phyloP scores from a whole-genome alignment of 345 rosid genomes.

The Salix brachista region DNA sequence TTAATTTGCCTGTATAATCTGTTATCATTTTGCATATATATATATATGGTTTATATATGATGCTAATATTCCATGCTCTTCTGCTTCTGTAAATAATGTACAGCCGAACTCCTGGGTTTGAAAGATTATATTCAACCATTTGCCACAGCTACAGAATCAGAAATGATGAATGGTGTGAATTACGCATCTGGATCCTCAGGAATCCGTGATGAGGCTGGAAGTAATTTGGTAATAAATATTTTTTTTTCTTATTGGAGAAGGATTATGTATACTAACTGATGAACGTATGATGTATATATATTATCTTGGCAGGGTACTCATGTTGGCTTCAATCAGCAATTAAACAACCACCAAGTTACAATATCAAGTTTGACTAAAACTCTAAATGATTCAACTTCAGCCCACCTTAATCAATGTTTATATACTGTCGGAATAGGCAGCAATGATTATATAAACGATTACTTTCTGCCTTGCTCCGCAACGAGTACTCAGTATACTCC shows the following conservation, averaged over 20 bases:
- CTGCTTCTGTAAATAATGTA: not conserved
- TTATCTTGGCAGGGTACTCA: not conserved
- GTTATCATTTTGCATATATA: not conserved
- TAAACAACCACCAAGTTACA: not conserved
- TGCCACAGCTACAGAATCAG: not conserved
- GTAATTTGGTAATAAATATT: not conserved
- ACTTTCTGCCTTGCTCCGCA: not conserved
- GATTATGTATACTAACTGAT: too few relatives aligned
- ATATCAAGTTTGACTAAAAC: not conserved
- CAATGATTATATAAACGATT: slow-evolving; percentile 18
- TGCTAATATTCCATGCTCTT: too few relatives aligned
- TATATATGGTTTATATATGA: too few relatives aligned
- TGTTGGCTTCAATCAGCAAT: not conserved
- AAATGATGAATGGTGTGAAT: not conserved
- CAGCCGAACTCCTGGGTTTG: not conserved
- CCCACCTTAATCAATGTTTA: not conserved
- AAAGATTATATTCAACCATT: not conserved
- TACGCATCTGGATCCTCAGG: slow-evolving; percentile 3
- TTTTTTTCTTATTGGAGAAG: not conserved
- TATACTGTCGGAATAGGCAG: slow-evolving; percentile 6
- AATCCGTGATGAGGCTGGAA: not conserved
- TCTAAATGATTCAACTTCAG: not conserved
- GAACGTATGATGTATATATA: too few relatives aligned
- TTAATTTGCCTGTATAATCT: not conserved
- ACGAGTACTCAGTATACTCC: slow-evolving; percentile 17